Percentiles rank a stretch among this genome's conserved stretches.
These are phyloP conservation scores for Melampsora larici-populina DNA, from an alignment of 1,284 basidiomycete species.

Conservation along the genomic window DNA sequence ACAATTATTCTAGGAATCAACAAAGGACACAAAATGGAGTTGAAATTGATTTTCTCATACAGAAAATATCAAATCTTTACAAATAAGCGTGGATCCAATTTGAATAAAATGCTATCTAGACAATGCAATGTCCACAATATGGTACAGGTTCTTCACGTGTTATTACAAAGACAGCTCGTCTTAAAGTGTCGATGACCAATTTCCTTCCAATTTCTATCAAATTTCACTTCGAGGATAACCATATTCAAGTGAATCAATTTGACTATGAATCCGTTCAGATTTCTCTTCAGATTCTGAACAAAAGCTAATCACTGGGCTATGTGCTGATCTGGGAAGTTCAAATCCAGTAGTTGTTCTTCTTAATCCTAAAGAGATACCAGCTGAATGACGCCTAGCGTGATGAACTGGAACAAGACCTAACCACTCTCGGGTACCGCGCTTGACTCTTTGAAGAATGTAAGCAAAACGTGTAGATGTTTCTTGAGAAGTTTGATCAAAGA, in stretches of 20 bases:
- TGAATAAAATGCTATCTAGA: no score
- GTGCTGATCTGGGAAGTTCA: background rate
- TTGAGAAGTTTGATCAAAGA: constrained; percentile 62
- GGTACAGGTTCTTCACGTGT: no score
- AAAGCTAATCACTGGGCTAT: background rate
- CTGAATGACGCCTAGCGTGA: constrained; percentile 3
- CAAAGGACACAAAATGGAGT: no score
- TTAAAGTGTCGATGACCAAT: no score
- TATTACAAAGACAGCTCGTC: no score
- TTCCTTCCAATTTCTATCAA: no score
- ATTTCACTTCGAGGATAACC: constrained; percentile 3
- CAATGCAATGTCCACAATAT: no score
- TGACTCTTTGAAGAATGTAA: background rate
- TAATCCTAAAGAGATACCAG: background rate
- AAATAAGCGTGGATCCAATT: no score
- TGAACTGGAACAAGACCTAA: background rate
- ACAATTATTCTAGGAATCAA: no score
- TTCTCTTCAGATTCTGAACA: background rate
- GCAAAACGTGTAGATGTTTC: constrained; percentile 44
- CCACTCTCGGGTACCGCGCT: background rate
- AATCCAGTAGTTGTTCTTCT: background rate
- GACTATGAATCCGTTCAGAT: background rate
- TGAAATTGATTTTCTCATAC: no score
- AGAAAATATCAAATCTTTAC: no score
- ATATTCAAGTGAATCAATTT: background rate